A percentile compares a stretch with the other conserved stretches of the same genome.
Conservation (phyloP, 2,329 filamentous ascomycete species). For the Aspergillus novoparasiticus region DNA sequence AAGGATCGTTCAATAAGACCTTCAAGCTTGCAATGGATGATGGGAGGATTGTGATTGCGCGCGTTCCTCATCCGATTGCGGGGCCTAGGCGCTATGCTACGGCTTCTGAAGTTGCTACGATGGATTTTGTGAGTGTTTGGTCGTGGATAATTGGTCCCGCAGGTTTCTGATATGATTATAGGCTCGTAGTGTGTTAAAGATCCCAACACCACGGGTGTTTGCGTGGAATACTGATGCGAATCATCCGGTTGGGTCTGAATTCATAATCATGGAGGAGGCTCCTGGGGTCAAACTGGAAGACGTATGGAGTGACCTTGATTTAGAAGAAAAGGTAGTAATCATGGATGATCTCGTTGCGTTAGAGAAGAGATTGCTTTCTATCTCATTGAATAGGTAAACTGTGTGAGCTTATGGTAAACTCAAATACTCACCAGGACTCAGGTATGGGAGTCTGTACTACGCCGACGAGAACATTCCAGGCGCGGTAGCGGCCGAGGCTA, state of each 20-base stretch:
- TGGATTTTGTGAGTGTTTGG: constrained; percentile 13
- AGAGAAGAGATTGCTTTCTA: constrained; percentile 40
- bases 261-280: constrained; percentile 36
- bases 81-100: constrained; percentile 25
- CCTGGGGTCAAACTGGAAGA: constrained; percentile 27
- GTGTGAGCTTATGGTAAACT: too few species aligned
- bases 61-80: constrained; percentile 28
- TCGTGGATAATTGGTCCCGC: too few species aligned
- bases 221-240: constrained; percentile 22
- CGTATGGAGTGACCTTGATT: constrained; percentile 31
- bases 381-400: constrained; percentile 33
- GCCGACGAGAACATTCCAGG: constrained; percentile 24
- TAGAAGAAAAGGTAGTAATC: constrained; percentile 20
- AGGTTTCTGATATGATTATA: too few species aligned
- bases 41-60: constrained; percentile 21
- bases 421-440: neutral
- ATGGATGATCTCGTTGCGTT: constrained; percentile 38
- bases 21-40: constrained; percentile 29
- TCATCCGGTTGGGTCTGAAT: constrained; percentile 30
- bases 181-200: constrained; percentile 19
- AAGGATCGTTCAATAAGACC: constrained; percentile 42
- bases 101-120: constrained; percentile 29
- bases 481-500: neutral
- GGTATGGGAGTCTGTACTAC: constrained; percentile 45
- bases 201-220: constrained; percentile 22